Evolutionary conservation across 2,329 filamentous ascomycete genomes (phyloP).

Genomic region (Claviceps spartinae): DNA sequence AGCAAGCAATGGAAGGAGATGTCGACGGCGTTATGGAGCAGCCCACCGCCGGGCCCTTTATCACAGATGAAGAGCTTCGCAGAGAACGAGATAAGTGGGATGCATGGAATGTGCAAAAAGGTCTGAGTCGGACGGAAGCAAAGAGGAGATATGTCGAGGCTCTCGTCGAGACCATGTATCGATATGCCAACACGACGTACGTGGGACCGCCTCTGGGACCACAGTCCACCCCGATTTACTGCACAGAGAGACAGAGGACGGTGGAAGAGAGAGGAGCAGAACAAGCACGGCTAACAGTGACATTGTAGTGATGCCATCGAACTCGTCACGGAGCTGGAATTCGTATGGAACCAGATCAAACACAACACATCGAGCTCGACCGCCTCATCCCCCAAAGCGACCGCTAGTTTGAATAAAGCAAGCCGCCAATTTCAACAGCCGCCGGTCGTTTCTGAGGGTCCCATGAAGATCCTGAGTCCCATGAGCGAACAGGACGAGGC

Average conservation of each 20-base stretch:
- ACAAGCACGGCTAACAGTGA: neutral
- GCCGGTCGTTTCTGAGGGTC: conserved; percentile 34
- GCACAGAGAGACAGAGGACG: neutral
- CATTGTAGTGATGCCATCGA: conserved; percentile 58
- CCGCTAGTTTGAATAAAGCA: conserved; percentile 15
- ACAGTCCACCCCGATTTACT: neutral
- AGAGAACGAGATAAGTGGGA: conserved; percentile 67
- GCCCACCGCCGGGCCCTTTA: conserved; percentile 40
- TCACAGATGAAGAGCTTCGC: conserved; percentile 39
- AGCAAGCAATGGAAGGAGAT: conserved; percentile 97
- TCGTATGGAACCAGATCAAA: conserved; percentile 97
- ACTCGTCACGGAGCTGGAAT: conserved; percentile 88
- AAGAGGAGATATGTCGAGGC: conserved; percentile 90
- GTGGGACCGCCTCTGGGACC: conserved; percentile 14
- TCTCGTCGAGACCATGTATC: conserved; percentile 92
- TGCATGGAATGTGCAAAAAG: conserved; percentile 83
- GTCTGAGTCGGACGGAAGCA: conserved; percentile 75
- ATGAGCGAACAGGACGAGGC: conserved; percentile 74
- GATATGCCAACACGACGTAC: conserved; percentile 76
- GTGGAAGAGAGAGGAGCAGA: neutral
- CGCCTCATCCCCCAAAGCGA: conserved; percentile 39
- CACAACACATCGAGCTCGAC: conserved; percentile 60
- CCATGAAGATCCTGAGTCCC: conserved; percentile 63
- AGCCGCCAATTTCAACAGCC: conserved; percentile 33
- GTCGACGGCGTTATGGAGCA: conserved; percentile 88